phyloP scores from a whole-genome alignment of 2,329 filamentous ascomycete genomes.

The Alternaria rosae region DNA sequence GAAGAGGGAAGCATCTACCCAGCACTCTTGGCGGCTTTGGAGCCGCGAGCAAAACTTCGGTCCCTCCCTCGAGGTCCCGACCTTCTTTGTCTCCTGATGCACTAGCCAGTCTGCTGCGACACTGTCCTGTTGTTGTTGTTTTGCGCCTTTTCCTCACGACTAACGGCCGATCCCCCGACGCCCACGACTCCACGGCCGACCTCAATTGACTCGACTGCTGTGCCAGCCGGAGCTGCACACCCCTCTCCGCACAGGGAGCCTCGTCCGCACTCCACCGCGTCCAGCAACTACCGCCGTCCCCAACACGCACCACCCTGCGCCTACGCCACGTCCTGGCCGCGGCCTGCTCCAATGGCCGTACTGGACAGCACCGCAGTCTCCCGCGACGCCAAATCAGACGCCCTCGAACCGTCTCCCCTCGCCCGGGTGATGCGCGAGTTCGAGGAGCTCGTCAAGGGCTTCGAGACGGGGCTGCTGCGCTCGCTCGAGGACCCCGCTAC shows the following conservation, averaged over 20 bases:
- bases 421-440: constrained; percentile 45
- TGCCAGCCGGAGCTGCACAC: constrained; percentile 17
- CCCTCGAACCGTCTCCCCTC: constrained; percentile 25
- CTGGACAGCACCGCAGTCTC: constrained; percentile 32
- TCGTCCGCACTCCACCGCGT: constrained; percentile 5
- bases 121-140: constrained; percentile 10
- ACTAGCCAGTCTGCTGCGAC: constrained; percentile 8
- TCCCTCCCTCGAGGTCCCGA: constrained; percentile 13
- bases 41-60: constrained; percentile 26
- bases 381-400: constrained; percentile 26
- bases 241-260: constrained; percentile 7
- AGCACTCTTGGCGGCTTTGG: constrained; percentile 22
- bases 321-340: constrained; percentile 13
- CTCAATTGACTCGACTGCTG: not conserved
- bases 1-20: constrained; percentile 15
- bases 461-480: constrained; percentile 40
- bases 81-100: constrained; percentile 17
- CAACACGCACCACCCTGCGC: constrained; percentile 5
- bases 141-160: constrained; percentile 11
- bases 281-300: constrained; percentile 7
- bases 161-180: constrained; percentile 14
- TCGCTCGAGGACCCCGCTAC: constrained; percentile 30
- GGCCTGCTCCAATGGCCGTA: constrained; percentile 36
- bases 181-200: constrained; percentile 4
- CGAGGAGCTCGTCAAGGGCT: constrained; percentile 38